Percentiles rank a stretch among this genome's conserved stretches.
Evolutionary conservation across 768 basidiomycete genomes (phyloP).

Genomic region (Agrocybe pediades): DNA sequence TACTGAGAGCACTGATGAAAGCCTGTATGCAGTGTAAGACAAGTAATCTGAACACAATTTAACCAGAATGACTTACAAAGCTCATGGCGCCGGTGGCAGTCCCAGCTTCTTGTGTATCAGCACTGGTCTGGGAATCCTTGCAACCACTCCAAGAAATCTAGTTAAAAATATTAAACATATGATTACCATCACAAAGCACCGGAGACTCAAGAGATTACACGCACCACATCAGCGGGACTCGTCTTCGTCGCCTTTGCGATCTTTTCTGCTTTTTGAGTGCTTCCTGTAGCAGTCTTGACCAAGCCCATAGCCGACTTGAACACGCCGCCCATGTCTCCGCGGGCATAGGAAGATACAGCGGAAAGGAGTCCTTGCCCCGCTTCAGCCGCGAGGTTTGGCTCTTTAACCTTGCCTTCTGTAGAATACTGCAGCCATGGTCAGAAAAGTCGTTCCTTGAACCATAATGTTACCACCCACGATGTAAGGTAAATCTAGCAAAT

Average conservation of each 20-base stretch:
- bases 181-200: neutral
- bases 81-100: constrained; percentile 80
- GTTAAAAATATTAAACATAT: constrained; percentile 1
- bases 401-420: constrained; percentile 93
- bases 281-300: constrained; percentile 73
- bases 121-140: constrained; percentile 82
- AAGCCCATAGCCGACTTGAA: constrained; percentile 74
- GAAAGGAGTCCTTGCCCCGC: constrained; percentile 87
- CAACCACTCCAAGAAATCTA: constrained; percentile 89
- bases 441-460: neutral
- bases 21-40: constrained; percentile 39
- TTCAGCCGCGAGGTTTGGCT: constrained; percentile 85
- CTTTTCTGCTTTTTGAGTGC: constrained; percentile 62
- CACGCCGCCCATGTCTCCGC: constrained; percentile 79
- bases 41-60: neutral
- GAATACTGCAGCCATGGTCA: constrained; percentile 61
- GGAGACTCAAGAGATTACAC: constrained; percentile 27
- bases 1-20: constrained; percentile 59
- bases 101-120: constrained; percentile 69
- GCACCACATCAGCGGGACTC: constrained; percentile 83
- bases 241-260: constrained; percentile 64
- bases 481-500: constrained; percentile 63
- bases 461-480: constrained; percentile 40
- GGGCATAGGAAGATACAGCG: constrained; percentile 74
- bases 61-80: constrained; percentile 51